phyloP scores from a whole-genome alignment of 306 rosid species.

The Aeschynomene evenia region DNA sequence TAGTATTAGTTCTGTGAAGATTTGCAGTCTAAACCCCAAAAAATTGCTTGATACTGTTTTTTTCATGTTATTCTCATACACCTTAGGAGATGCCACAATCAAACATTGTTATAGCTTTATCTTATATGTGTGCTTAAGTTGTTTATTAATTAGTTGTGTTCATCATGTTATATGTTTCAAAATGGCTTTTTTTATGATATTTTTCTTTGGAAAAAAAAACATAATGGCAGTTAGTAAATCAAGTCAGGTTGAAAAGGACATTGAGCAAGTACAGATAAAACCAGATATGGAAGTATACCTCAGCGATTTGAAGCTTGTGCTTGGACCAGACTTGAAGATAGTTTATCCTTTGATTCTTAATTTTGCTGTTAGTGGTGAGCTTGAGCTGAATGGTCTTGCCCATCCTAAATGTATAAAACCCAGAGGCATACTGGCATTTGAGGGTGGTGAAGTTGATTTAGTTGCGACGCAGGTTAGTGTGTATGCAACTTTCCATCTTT shows the following conservation, averaged over 20 bases:
- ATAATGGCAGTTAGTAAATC: slow-evolving; percentile 51
- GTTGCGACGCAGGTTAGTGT: slow-evolving; percentile 87
- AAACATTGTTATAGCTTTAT: slow-evolving; percentile 3
- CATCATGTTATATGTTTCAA: slow-evolving; percentile 3
- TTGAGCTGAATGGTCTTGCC: slow-evolving; percentile 78
- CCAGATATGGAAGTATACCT: slow-evolving; percentile 65
- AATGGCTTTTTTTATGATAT: slow-evolving; percentile 8
- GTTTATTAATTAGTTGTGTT: neutral
- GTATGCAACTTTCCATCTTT: neutral
- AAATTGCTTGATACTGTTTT: neutral
- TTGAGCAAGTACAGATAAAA: slow-evolving; percentile 55
- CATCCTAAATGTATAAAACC: slow-evolving; percentile 83
- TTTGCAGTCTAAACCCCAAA: neutral
- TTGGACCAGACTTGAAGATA: slow-evolving; percentile 94
- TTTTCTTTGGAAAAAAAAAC: slow-evolving; percentile 5
- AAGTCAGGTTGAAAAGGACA: slow-evolving; percentile 55
- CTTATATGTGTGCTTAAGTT: neutral
- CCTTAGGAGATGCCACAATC: neutral
- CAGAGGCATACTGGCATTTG: slow-evolving; percentile 74
- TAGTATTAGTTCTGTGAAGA: neutral
- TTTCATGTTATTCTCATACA: neutral
- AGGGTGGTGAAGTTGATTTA: slow-evolving; percentile 94
- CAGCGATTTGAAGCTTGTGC: slow-evolving; percentile 76
- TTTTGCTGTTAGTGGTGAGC: slow-evolving; percentile 83
- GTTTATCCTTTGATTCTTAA: slow-evolving; percentile 85